phyloP scores from a whole-genome alignment of 2,329 filamentous ascomycete genomes.

The Colletotrichum sp. region DNA sequence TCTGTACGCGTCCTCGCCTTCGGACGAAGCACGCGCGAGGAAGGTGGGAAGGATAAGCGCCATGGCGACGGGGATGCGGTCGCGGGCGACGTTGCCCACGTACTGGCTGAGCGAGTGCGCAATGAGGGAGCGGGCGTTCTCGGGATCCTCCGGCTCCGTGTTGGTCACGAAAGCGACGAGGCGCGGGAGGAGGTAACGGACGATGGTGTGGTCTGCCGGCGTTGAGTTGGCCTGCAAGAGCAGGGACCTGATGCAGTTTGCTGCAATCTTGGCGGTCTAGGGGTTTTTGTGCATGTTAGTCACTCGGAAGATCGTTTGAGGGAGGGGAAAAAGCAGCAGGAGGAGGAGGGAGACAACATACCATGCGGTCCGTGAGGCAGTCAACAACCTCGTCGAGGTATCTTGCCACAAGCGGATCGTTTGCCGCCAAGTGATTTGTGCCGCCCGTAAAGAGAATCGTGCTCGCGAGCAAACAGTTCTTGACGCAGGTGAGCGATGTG shows the following conservation, averaged over 20 bases:
- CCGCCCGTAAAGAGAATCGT: conserved; percentile 89
- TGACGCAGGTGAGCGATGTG: conserved; percentile 84
- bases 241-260: conserved; percentile 86
- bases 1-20: conserved; percentile 63
- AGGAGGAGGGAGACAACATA: conserved; percentile 53
- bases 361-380: conserved; percentile 79
- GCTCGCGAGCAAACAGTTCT: conserved; percentile 86
- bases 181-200: conserved; percentile 74
- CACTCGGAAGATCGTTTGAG: not conserved
- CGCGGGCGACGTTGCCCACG: conserved; percentile 52
- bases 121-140: conserved; percentile 71
- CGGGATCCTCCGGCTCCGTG: conserved; percentile 77
- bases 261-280: conserved; percentile 84
- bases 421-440: conserved; percentile 72
- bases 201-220: conserved; percentile 72
- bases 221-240: conserved; percentile 69
- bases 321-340: not conserved
- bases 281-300: conserved; percentile 10
- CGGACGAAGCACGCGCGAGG: conserved; percentile 71
- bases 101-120: conserved; percentile 79
- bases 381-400: conserved; percentile 85
- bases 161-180: conserved; percentile 77
- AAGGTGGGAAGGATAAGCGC: conserved; percentile 79
- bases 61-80: conserved; percentile 64
- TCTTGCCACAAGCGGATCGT: conserved; percentile 74